Conservation (phyloP, 768 basidiomycete species). For the Boletus subcaerulescens region DNA sequence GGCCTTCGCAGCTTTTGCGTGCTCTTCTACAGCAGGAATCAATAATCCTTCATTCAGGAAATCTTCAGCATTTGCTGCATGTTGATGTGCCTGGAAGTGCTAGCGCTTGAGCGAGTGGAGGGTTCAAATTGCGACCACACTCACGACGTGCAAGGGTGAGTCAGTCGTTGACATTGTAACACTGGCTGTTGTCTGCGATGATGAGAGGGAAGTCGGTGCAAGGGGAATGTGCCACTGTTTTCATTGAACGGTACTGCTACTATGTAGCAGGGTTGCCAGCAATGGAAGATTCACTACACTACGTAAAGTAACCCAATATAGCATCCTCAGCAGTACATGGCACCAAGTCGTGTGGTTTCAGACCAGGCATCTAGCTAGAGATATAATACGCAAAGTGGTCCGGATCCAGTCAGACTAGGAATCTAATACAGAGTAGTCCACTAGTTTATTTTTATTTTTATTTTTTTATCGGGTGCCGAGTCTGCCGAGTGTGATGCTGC, state of each 20-base stretch:
- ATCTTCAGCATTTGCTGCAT: conserved; percentile 79
- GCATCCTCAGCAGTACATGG: too few relatives aligned
- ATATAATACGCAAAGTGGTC: too few relatives aligned
- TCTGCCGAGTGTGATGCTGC: conserved; percentile 4
- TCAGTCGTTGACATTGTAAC: conserved; percentile 36
- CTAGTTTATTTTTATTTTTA: too few relatives aligned
- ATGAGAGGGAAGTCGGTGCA: too few relatives aligned
- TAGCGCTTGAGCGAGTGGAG: not conserved
- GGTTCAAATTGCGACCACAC: conserved; percentile 1
- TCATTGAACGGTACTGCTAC: not conserved
- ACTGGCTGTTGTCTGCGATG: too few relatives aligned
- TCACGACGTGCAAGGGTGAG: conserved; percentile 53
- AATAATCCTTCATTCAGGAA: conserved; percentile 62
- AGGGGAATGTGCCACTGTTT: too few relatives aligned
- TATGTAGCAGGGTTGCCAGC: too few relatives aligned
- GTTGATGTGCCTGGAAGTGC: conserved; percentile 68
- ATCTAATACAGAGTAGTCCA: not conserved
- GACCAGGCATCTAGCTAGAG: too few relatives aligned
- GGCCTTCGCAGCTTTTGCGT: conserved; percentile 71
- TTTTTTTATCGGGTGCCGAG: conserved; percentile 12
- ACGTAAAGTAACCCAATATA: too few relatives aligned
- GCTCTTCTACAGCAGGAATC: conserved; percentile 70
- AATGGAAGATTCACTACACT: too few relatives aligned
- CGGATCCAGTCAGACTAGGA: too few relatives aligned
- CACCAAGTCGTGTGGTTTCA: too few relatives aligned